phyloP scores from a whole-genome alignment of 179 eudicot genomes.

The Silene coronaria region DNA sequence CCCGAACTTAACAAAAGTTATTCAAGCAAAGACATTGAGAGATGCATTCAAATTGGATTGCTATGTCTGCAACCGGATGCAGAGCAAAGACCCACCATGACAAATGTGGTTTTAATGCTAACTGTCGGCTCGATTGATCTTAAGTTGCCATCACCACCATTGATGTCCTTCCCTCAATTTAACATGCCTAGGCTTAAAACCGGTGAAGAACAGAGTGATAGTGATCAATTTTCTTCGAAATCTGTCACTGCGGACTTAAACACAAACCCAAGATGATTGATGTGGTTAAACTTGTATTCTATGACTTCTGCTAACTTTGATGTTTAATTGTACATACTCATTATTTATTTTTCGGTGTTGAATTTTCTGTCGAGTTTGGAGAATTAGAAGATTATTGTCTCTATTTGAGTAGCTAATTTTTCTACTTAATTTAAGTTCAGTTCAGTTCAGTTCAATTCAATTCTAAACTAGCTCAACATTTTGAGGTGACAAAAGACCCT shows the following conservation, averaged over 20 bases:
- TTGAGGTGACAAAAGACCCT: too few species aligned
- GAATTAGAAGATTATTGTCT: too few species aligned
- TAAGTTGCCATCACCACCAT: neutral
- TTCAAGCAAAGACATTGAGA: neutral
- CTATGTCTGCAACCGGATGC: slow-evolving; percentile 23
- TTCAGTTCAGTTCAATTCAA: too few species aligned
- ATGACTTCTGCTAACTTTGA: neutral
- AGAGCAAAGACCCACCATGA: slow-evolving; percentile 3
- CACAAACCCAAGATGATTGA: slow-evolving; percentile 2
- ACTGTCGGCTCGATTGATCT: neutral
- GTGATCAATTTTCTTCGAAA: neutral
- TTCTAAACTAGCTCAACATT: too few species aligned
- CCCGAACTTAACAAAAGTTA: slow-evolving; percentile 20
- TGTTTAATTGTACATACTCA: too few species aligned
- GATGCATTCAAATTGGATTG: slow-evolving; percentile 1
- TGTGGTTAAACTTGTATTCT: slow-evolving; percentile 18
- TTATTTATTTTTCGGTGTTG: neutral
- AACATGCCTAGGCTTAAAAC: neutral
- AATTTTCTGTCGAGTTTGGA: neutral
- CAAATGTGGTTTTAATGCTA: slow-evolving; percentile 2
- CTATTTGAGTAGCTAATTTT: too few species aligned
- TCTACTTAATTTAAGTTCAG: too few species aligned
- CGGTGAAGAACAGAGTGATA: neutral
- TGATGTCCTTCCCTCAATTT: neutral
- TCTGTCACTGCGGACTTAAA: neutral